Percentiles rank a stretch among this genome's conserved stretches.
Evolutionary conservation across 139 green algal species (phyloP).

Genomic region (Chlamydomonas incerta): DNA sequence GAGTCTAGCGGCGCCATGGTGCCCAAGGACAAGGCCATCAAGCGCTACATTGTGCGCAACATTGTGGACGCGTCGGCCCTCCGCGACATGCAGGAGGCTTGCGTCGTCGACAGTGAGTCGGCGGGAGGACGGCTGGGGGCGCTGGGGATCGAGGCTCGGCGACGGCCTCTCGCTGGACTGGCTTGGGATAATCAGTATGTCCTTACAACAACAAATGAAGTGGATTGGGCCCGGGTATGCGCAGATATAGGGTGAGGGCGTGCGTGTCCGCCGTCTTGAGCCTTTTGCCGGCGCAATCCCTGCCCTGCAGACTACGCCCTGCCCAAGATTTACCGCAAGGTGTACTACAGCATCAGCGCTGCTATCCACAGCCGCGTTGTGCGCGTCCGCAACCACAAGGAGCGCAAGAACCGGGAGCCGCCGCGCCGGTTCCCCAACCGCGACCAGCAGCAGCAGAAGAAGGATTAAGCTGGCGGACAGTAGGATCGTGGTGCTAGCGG

Average conservation of each 20-base stretch:
- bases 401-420: constrained; percentile 93
- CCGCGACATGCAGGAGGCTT: constrained; percentile 98
- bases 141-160: too few species aligned
- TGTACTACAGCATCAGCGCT: constrained; percentile 99
- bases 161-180: too few species aligned
- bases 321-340: constrained; percentile 99
- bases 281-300: background rate
- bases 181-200: too few species aligned
- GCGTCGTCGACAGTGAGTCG: constrained; percentile 84
- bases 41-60: constrained; percentile 98
- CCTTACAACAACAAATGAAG: too few species aligned
- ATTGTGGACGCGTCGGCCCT: constrained; percentile 99
- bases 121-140: background rate
- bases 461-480: constrained; percentile 16
- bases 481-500: background rate
- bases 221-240: too few species aligned
- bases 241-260: too few species aligned
- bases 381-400: constrained; percentile 91
- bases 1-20: constrained; percentile 95
- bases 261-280: too few species aligned
- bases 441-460: constrained; percentile 39
- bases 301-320: constrained; percentile 89
- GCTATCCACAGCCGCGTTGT: constrained; percentile 99
- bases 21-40: constrained; percentile 99
- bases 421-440: constrained; percentile 73